A percentile compares a stretch with the other conserved stretches of the same genome.
Conservation (phyloP, 2,329 filamentous ascomycete genomes). For the Zymoseptoria brevis region DNA sequence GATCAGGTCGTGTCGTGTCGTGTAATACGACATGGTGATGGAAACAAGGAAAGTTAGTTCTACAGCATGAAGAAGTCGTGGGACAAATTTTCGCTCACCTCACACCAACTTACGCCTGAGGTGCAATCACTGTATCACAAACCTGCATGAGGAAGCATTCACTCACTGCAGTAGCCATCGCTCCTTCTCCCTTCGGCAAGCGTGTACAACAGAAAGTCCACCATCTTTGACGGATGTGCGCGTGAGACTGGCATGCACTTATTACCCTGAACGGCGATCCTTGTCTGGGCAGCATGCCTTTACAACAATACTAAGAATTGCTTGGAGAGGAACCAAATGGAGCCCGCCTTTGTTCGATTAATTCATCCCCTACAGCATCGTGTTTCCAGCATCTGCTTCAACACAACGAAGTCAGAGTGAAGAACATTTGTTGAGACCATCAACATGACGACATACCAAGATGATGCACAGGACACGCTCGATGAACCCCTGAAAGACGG, state of each 20-base stretch:
- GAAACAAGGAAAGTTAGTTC: background rate
- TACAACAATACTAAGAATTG: constrained; percentile 20
- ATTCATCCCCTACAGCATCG: background rate
- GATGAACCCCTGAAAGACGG: constrained; percentile 22
- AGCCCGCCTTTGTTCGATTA: constrained; percentile 5
- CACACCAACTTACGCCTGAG: too few species aligned
- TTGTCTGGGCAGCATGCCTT: constrained; percentile 5
- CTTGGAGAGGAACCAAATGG: constrained; percentile 1
- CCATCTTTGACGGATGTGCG: background rate
- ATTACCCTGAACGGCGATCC: background rate
- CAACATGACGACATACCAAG: background rate
- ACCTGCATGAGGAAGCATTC: background rate
- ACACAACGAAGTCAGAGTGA: background rate
- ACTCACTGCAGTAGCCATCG: background rate
- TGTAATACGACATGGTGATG: background rate
- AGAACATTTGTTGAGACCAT: background rate
- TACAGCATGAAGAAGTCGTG: background rate
- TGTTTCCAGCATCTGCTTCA: constrained; percentile 11
- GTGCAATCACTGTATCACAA: background rate
- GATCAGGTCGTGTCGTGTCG: background rate
- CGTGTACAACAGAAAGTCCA: background rate
- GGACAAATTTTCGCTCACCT: background rate
- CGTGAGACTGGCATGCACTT: background rate
- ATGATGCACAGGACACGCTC: constrained; percentile 21
- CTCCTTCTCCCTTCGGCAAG: background rate